A percentile compares a stretch with the other conserved stretches of the same genome.
phyloP scores from a whole-genome alignment of 179 eudicot species.

The Patellifolia procumbens region DNA sequence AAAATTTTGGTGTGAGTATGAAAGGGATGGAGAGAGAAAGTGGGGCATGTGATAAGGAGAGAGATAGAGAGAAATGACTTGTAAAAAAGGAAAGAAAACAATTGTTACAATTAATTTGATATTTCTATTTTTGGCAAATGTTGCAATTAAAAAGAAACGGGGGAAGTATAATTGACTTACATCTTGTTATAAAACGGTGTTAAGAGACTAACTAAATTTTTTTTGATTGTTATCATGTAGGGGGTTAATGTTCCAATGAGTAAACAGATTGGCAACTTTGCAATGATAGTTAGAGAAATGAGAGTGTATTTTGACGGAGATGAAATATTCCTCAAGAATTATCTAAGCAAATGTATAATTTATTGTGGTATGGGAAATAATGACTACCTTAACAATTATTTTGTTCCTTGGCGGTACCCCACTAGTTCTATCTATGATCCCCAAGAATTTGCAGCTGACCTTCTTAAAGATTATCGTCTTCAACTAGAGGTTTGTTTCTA shows the following conservation, averaged over 20 bases:
- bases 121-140: too few species aligned
- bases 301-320: slow-evolving; percentile 50
- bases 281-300: slow-evolving; percentile 39
- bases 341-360: slow-evolving; percentile 55
- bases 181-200: too few species aligned
- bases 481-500: slow-evolving; percentile 52
- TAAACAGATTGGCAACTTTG: slow-evolving; percentile 56
- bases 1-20: too few species aligned
- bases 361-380: slow-evolving; percentile 72
- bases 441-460: slow-evolving; percentile 42
- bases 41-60: too few species aligned
- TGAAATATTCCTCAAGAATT: slow-evolving; percentile 19
- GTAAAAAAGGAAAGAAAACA: too few species aligned
- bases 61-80: too few species aligned
- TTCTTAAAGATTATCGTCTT: slow-evolving; percentile 49
- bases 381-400: slow-evolving; percentile 77
- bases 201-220: too few species aligned
- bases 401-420: slow-evolving; percentile 46
- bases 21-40: too few species aligned
- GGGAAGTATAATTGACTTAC: too few species aligned
- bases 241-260: slow-evolving; percentile 60
- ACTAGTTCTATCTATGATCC: slow-evolving; percentile 44
- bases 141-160: too few species aligned
- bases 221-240: slow-evolving; percentile 37
- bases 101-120: too few species aligned